Conservation (phyloP, 371 early-diverging fungal species). For the Dinochytrium kinnereticum region DNA sequence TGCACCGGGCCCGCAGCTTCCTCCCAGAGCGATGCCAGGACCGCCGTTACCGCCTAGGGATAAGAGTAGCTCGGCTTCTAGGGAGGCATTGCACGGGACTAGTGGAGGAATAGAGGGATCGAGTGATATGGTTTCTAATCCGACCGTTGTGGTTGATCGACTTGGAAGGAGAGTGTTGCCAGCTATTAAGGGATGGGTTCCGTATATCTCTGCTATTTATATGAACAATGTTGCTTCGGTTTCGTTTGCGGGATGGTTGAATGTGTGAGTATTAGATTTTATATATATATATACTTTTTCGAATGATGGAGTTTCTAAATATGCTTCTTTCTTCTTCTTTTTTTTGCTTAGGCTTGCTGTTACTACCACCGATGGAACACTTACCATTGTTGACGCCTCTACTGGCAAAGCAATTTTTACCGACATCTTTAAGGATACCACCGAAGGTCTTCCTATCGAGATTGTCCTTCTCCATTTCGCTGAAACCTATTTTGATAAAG, state of each 20-base stretch:
- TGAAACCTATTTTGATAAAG: slow-evolving; percentile 17
- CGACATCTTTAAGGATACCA: background rate
- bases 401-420: slow-evolving; percentile 2
- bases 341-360: background rate
- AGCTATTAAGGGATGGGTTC: slow-evolving; percentile 8
- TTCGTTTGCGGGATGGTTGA: slow-evolving; percentile 9
- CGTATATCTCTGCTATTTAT: background rate
- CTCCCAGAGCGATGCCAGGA: background rate
- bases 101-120: background rate
- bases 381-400: background rate
- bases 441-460: slow-evolving; percentile 3
- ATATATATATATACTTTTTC: no score
- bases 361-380: background rate
- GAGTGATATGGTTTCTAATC: slow-evolving; percentile 3
- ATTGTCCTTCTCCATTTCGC: slow-evolving; percentile 15
- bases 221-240: slow-evolving; percentile 13
- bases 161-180: background rate
- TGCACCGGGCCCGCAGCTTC: background rate
- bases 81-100: no score
- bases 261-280: slow-evolving; percentile 3
- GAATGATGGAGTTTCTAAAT: no score
- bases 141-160: background rate
- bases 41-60: slow-evolving; percentile 1
- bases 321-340: background rate
- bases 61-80: background rate